Evolutionary conservation across 768 basidiomycete genomes (phyloP).

Genomic region (Chiua virens): DNA sequence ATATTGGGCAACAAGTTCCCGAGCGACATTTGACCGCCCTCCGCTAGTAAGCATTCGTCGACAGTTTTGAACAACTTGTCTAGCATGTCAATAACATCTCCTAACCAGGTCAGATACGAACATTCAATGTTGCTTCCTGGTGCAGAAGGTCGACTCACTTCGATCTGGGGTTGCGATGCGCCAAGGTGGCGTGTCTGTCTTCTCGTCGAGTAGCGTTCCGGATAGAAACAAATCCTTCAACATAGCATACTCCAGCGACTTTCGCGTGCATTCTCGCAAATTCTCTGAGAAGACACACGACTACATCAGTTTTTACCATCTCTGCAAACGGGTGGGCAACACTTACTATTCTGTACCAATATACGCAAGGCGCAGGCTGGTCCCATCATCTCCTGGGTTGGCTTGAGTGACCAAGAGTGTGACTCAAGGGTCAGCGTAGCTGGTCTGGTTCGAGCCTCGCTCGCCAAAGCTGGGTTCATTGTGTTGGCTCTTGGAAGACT

Average conservation of each 20-base stretch:
- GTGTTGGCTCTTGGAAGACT: too few species aligned
- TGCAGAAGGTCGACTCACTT: not conserved
- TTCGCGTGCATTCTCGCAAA: not conserved
- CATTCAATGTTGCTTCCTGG: not conserved
- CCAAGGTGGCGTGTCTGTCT: slow-evolving; percentile 9
- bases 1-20: slow-evolving; percentile 18
- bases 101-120: not conserved
- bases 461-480: too few species aligned
- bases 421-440: not conserved
- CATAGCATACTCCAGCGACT: slow-evolving; percentile 4
- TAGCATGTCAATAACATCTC: slow-evolving; percentile 13
- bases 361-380: slow-evolving; percentile 21
- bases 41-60: slow-evolving; percentile 9
- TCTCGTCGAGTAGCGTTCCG: slow-evolving; percentile 7
- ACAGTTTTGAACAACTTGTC: slow-evolving; percentile 20
- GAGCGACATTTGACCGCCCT: slow-evolving; percentile 13
- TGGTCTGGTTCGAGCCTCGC: too few species aligned
- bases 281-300: slow-evolving; percentile 1
- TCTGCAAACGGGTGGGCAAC: not conserved
- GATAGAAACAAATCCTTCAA: slow-evolving; percentile 15
- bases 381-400: slow-evolving; percentile 18
- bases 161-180: slow-evolving; percentile 13
- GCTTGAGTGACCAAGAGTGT: not conserved
- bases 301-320: not conserved
- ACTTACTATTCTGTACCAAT: slow-evolving; percentile 15